phyloP scores from a whole-genome alignment of 148 eudicot genomes.

The Silene uniflora region DNA sequence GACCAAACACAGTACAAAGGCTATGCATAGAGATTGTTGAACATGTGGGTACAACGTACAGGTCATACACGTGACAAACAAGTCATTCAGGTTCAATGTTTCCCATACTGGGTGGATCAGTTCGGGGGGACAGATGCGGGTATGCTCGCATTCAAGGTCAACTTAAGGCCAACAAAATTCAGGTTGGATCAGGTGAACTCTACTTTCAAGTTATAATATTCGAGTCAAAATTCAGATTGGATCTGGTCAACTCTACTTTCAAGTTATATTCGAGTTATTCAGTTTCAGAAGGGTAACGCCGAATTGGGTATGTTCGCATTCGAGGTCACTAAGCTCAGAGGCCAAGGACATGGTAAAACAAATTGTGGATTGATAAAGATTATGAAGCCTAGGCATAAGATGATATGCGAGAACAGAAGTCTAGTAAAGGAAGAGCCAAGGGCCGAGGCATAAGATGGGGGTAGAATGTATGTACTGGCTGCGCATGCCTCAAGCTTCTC shows the following conservation, averaged over 20 bases:
- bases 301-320: not conserved
- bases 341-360: not conserved
- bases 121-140: not conserved
- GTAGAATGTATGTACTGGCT: not conserved
- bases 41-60: not conserved
- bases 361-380: not conserved
- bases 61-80: not conserved
- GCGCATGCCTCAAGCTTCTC: not conserved
- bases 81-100: not conserved
- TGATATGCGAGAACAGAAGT: too few relatives aligned
- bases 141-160: not conserved
- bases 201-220: not conserved
- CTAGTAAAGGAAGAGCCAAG: too few relatives aligned
- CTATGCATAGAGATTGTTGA: not conserved
- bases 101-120: not conserved
- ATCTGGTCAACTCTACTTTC: not conserved
- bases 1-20: conserved; percentile 1
- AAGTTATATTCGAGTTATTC: not conserved
- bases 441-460: not conserved
- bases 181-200: not conserved
- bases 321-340: not conserved
- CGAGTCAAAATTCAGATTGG: not conserved
- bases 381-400: not conserved
- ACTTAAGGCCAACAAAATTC: not conserved
- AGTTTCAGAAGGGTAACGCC: not conserved